phyloP scores from a whole-genome alignment of 2,329 filamentous ascomycete genomes.

The Dactylellina leptospora region DNA sequence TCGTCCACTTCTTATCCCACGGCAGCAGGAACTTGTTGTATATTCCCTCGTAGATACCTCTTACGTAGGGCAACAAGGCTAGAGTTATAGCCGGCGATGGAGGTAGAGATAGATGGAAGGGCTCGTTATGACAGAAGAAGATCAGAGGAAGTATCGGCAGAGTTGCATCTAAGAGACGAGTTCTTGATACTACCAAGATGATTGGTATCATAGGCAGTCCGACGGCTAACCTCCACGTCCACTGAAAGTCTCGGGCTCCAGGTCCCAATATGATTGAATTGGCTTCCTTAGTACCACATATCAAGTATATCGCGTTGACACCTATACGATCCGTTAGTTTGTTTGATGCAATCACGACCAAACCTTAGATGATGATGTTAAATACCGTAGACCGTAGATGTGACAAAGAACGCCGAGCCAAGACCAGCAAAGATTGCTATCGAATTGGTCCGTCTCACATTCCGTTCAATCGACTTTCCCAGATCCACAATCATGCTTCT shows the following conservation, averaged over 20 bases:
- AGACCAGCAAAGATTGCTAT: constrained; percentile 69
- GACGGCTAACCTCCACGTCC: constrained; percentile 63
- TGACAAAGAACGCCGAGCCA: constrained; percentile 45
- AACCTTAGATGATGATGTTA: too few relatives aligned
- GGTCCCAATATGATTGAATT: constrained; percentile 63
- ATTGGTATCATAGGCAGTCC: constrained; percentile 75
- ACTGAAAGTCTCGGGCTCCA: constrained; percentile 55
- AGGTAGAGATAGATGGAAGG: constrained; percentile 68
- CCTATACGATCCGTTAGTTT: constrained; percentile 59
- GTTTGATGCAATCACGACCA: constrained; percentile 55
- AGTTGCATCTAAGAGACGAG: constrained; percentile 70
- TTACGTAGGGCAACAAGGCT: constrained; percentile 72
- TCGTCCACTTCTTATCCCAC: constrained; percentile 69
- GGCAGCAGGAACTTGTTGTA: constrained; percentile 70
- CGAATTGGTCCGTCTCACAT: constrained; percentile 69
- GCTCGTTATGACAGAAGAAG: constrained; percentile 64
- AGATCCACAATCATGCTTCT: constrained; percentile 76
- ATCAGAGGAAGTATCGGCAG: constrained; percentile 71
- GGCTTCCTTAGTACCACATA: constrained; percentile 73
- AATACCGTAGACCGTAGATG: constrained; percentile 56
- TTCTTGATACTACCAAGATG: constrained; percentile 73
- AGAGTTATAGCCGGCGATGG: constrained; percentile 73
- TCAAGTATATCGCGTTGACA: constrained; percentile 70
- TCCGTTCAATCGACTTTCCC: constrained; percentile 68
- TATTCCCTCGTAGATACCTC: constrained; percentile 70